phyloP scores from a whole-genome alignment of 2,329 filamentous ascomycete species.

The Orbilia quercus region DNA sequence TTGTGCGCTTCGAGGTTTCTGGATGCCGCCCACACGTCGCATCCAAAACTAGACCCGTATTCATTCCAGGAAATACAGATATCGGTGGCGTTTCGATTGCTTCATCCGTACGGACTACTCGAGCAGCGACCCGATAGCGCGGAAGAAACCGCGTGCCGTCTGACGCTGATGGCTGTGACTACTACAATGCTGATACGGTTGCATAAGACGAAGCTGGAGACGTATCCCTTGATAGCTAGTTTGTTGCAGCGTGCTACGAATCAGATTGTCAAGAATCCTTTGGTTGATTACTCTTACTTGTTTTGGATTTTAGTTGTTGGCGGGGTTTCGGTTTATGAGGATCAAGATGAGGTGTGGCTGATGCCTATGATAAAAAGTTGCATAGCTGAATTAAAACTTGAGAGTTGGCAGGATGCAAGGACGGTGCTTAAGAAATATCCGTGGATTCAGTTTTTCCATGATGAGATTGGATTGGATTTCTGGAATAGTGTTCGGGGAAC shows the following conservation, averaged over 20 bases:
- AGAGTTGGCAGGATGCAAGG: conserved; percentile 16
- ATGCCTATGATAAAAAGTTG: not conserved
- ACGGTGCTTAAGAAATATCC: conserved; percentile 19
- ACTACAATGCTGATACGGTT: conserved; percentile 40
- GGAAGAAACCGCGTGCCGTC: conserved; percentile 25
- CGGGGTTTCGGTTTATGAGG: conserved; percentile 15
- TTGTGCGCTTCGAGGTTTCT: conserved; percentile 33
- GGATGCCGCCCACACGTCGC: conserved; percentile 1
- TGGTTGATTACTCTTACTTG: conserved; percentile 3
- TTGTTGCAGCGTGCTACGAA: conserved; percentile 5
- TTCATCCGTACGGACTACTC: conserved; percentile 10
- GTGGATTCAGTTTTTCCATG: conserved; percentile 42
- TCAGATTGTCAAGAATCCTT: not conserved
- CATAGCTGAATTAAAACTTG: not conserved
- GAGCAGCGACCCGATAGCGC: not conserved
- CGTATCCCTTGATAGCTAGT: conserved; percentile 20
- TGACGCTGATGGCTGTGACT: conserved; percentile 21
- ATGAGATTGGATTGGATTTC: conserved; percentile 18
- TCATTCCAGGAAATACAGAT: conserved; percentile 35
- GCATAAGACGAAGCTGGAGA: not conserved
- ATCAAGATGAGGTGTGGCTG: conserved; percentile 23
- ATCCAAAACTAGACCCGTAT: not conserved
- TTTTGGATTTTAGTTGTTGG: conserved; percentile 36
- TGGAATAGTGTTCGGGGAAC: conserved; percentile 1
- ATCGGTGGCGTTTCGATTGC: conserved; percentile 30